Evolutionary conservation across 2,329 filamentous ascomycete genomes (phyloP).

Genomic region (Calonectria fujianensis): DNA sequence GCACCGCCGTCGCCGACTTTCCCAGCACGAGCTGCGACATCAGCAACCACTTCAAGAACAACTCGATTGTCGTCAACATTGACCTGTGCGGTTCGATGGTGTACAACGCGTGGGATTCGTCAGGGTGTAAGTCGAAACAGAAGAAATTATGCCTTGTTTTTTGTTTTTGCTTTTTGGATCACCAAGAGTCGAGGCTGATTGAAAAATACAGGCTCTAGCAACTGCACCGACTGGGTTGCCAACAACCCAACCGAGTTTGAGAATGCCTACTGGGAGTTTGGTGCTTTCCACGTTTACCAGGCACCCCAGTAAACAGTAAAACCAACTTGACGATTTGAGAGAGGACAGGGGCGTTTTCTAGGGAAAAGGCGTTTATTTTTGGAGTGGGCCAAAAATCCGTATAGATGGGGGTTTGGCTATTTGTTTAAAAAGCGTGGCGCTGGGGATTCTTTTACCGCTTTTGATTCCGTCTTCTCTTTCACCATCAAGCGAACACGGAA

Average conservation of each 20-base stretch:
- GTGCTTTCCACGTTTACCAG: constrained; percentile 75
- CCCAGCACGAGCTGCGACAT: constrained; percentile 78
- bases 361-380: constrained; percentile 2
- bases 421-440: constrained; percentile 51
- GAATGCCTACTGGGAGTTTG: constrained; percentile 80
- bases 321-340: neutral
- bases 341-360: neutral
- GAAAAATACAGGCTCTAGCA: constrained; percentile 66
- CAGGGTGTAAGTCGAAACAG: constrained; percentile 63
- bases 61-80: constrained; percentile 80
- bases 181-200: neutral
- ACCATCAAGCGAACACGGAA: neutral
- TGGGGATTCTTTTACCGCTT: constrained; percentile 27
- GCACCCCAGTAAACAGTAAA: constrained; percentile 44
- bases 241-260: constrained; percentile 73
- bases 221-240: constrained; percentile 75
- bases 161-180: neutral
- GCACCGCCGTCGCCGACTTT: constrained; percentile 78
- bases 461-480: neutral
- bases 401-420: constrained; percentile 15
- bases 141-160: neutral
- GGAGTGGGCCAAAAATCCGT: neutral
- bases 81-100: constrained; percentile 77
- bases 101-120: constrained; percentile 66
- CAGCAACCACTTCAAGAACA: constrained; percentile 75